Evolutionary conservation across 805 yeast genomes (phyloP).

Genomic region (Starmera dryadoides): DNA sequence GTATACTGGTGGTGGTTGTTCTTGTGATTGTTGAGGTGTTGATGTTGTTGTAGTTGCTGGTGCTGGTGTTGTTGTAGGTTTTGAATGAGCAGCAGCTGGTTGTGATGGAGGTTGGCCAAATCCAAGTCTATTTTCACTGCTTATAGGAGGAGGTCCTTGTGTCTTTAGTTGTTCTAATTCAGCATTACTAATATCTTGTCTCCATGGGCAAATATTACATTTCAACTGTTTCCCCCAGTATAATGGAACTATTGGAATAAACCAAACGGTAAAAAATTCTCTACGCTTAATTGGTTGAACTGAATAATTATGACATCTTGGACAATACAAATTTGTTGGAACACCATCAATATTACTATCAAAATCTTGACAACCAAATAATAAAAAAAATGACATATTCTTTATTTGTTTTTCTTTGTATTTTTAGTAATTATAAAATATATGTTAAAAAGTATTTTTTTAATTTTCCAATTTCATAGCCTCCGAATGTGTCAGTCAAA

Average conservation of each 20-base stretch:
- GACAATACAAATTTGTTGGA: conserved; percentile 34
- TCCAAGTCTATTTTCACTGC: neutral
- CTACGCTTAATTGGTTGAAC: conserved; percentile 45
- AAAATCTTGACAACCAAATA: conserved; percentile 28
- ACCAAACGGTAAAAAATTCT: conserved; percentile 47
- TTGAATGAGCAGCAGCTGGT: neutral
- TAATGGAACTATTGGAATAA: conserved; percentile 47
- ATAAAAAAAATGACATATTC: conserved; percentile 4
- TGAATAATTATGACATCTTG: conserved; percentile 50
- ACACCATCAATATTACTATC: conserved; percentile 16
- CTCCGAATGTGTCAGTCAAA: too few relatives aligned
- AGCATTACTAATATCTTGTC: conserved; percentile 26
- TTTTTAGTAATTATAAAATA: too few relatives aligned
- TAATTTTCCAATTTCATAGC: too few relatives aligned
- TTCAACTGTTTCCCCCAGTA: conserved; percentile 43
- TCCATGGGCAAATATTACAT: conserved; percentile 46
- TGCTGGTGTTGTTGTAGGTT: neutral
- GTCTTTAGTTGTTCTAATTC: conserved; percentile 6
- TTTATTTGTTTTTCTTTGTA: too few relatives aligned
- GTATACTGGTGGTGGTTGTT: too few relatives aligned
- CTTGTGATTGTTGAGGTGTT: too few relatives aligned
- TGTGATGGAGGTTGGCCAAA: neutral
- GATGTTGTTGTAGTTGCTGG: neutral
- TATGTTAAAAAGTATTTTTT: too few relatives aligned
- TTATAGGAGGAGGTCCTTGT: conserved; percentile 6